Base-by-base conservation (phyloP, 2,329 filamentous ascomycete genomes). In the Tolypocladium amazonense region DNA sequence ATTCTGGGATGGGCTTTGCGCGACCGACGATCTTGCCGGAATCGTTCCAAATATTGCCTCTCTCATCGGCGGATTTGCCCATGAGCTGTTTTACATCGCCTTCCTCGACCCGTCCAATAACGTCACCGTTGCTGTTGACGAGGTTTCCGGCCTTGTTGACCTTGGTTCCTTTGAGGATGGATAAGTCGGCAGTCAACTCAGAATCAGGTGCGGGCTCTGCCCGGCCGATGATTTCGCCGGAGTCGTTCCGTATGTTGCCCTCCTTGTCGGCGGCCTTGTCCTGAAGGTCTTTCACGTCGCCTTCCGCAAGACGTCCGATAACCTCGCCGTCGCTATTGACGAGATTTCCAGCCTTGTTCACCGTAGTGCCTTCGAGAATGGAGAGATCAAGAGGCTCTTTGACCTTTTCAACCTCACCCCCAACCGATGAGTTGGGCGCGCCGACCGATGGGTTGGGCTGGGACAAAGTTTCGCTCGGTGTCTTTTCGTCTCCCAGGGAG, bases 31-130 rank as follows among this genome's bases (percentile, higher is more conserved):
- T 77, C 70, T 89, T 83, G 62, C 88, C 88, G 7, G 78, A 77
- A 62, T 89, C 86, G 67, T 86, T 86, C 83, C 85, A 90, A 73
- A 90, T 86, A 64, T 87, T 79, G 53, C 88, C 88, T 41, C 88
- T 74, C 58, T 82, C 83, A 62, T 89, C 87, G 39, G 84, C 76
- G 67, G 82, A 82, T 67, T 82, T 84, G 65, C 86, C 86, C 38
- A 86, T 71, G 7, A 90, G 79, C 62, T 87, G 78, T 71, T 86
- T 82, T 23, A 83, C 65, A 20, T 86, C 82, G 43, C 88, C 88
- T 64, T 87, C 81, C 39, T 83, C 73, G 15, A 91, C 76, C 54
- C 83, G 84, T 20, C 85, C 88, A 64, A 89, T 74, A 3, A 83
- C 67, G 50, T 80, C 75, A 30, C 80, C 79, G 43, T 80, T 75